A percentile compares a stretch with the other conserved stretches of the same genome.
phyloP scores from a whole-genome alignment of 768 basidiomycete species.

The Lentinula edodes region DNA sequence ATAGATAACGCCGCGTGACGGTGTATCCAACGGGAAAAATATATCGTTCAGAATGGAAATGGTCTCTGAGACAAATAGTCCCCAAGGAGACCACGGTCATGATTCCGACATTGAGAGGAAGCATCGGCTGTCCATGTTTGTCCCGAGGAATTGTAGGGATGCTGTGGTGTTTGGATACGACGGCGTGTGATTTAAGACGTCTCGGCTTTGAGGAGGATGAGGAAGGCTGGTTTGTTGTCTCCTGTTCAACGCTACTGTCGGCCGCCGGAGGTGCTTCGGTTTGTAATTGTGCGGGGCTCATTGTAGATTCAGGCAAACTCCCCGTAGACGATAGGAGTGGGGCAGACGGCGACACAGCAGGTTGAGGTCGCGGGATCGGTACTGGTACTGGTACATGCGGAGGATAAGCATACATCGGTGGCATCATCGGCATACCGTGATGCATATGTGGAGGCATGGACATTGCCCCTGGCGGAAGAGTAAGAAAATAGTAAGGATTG shows the following conservation, averaged over 20 bases:
- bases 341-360: constrained; percentile 3
- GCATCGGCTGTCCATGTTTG: constrained; percentile 59
- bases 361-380: constrained; percentile 26
- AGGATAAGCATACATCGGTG: background rate
- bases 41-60: constrained; percentile 84
- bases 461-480: background rate
- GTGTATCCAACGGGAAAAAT: constrained; percentile 88
- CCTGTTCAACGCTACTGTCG: constrained; percentile 13
- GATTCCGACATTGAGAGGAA: constrained; percentile 81
- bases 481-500: constrained; percentile 9
- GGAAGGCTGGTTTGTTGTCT: constrained; percentile 14
- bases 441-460: background rate
- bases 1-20: constrained; percentile 74
- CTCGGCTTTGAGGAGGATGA: constrained; percentile 56
- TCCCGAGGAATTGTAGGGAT: constrained; percentile 80
- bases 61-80: constrained; percentile 73
- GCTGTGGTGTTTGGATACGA: constrained; percentile 69
- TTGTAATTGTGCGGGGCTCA: constrained; percentile 25
- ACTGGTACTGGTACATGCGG: background rate
- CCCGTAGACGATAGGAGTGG: background rate
- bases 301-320: constrained; percentile 15
- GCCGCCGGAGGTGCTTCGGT: constrained; percentile 6
- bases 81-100: constrained; percentile 79
- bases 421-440: constrained; percentile 4
- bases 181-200: constrained; percentile 73